Percentiles rank a stretch among this genome's conserved stretches.
Evolutionary conservation across 1,139 yeast genomes (phyloP).

Genomic region (Debaryomycetaceae sp.): DNA sequence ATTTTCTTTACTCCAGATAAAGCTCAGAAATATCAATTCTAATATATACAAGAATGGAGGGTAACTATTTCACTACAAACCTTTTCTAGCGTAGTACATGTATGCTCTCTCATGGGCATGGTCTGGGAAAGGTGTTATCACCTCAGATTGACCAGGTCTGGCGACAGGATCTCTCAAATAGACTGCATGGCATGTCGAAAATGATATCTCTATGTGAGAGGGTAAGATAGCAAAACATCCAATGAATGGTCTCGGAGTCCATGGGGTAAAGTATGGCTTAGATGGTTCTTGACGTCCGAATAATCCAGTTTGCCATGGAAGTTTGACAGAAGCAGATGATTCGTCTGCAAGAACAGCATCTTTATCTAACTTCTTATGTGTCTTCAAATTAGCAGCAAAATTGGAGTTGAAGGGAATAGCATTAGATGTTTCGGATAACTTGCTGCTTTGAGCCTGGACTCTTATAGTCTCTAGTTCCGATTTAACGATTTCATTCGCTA

Average conservation of each 20-base stretch:
- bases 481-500: constrained; percentile 53
- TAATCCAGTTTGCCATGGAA: constrained; percentile 76
- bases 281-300: constrained; percentile 76
- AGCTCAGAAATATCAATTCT: not conserved
- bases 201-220: constrained; percentile 85
- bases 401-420: constrained; percentile 47
- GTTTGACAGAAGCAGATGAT: constrained; percentile 41
- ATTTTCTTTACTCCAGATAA: not conserved
- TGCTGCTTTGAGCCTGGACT: constrained; percentile 23
- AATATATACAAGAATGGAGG: constrained; percentile 1
- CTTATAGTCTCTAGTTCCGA: constrained; percentile 51
- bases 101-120: constrained; percentile 91
- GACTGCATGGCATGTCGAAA: constrained; percentile 90
- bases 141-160: constrained; percentile 95
- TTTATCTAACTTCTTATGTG: constrained; percentile 47
- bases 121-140: constrained; percentile 82
- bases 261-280: constrained; percentile 90
- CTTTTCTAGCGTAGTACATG: constrained; percentile 87
- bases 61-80: constrained; percentile 39
- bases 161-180: constrained; percentile 96
- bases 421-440: constrained; percentile 26
- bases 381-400: constrained; percentile 55
- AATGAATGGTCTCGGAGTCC: constrained; percentile 91
- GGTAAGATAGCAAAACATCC: constrained; percentile 93
- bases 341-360: constrained; percentile 59